Base-by-base conservation (phyloP, 176 grass and related monocot genomes). In the Raddia distichophylla region DNA sequence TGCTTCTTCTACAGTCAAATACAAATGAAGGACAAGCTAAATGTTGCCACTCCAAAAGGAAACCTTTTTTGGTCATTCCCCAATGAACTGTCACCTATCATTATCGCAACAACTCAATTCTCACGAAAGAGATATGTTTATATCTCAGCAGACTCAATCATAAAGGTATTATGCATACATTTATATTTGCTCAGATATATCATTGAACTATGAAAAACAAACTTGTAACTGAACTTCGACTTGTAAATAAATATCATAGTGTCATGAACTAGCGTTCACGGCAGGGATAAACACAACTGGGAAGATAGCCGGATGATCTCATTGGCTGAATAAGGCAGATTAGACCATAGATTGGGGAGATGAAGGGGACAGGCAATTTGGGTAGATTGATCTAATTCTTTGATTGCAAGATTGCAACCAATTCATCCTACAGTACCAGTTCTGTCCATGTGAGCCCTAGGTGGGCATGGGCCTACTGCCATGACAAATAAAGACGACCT, bases 111-210 rank as follows among this genome's bases (percentile, higher is more conserved):
- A 18, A 81, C 74, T 57, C 43, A 91, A 64, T 27, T 87, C 22
- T 89, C 75, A 0, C 77, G 60, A 68, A 93, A 82, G 84, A 93
- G 84, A 93, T 91, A 91, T 85, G 58, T 91, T n/a, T 91, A 93
- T 69, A 75, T 91, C 71, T 69, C 85, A 55, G 56, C 89, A 71
- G 78, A 90, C 61, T 91, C 84, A 54, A 90, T 95, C 33, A 69
- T 93, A 76, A 88, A 90, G 90, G 96, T 99, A 91, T 42, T 62
- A 51, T 17, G 7, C 82, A 81, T 73, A 15, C 47, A 78, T 53
- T 67, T 58, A 6, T 59, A 34, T 86, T 54, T 76, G 75, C 37
- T 65, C 4, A 3, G 32, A 67, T 35, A 8, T 87, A 60, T 73
- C 65, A 77, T 44, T 42, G 61, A 77, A 68, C 47, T 52, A 59